Conservation (phyloP, 495 filamentous ascomycete genomes). For the Sordaria brevicollis region DNA sequence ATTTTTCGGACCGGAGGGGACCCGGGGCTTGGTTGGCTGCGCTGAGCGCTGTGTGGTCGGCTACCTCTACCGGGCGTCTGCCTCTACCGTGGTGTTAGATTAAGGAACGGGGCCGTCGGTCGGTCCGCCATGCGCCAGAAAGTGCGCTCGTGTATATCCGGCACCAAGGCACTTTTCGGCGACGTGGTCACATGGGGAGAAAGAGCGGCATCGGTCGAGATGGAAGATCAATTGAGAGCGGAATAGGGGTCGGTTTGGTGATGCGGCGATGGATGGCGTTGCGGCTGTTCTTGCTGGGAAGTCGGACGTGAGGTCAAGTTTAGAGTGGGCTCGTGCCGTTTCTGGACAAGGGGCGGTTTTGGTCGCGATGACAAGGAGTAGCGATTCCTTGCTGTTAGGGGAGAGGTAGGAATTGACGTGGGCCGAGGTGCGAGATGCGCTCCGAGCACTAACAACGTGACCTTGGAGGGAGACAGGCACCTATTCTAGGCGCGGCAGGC, state of each 20-base stretch:
- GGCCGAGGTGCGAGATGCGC: not conserved
- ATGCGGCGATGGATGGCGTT: conserved; percentile 29
- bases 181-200: conserved; percentile 29
- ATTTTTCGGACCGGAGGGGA: conserved; percentile 30
- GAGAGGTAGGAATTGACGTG: not conserved
- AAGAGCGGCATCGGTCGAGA: conserved; percentile 34
- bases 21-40: conserved; percentile 12
- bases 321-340: conserved; percentile 27
- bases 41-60: too few species aligned
- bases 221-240: conserved; percentile 18
- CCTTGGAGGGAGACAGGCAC: not conserved
- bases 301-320: conserved; percentile 35
- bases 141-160: conserved; percentile 34
- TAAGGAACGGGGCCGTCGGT: conserved; percentile 18
- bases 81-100: too few species aligned
- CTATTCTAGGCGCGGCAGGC: too few species aligned
- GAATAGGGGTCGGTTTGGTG: conserved; percentile 26
- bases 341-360: conserved; percentile 22
- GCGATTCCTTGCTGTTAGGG: not conserved
- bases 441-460: not conserved
- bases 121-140: conserved; percentile 39
- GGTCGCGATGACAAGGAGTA: not conserved
- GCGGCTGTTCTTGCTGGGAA: conserved; percentile 29
- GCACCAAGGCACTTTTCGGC: conserved; percentile 25
- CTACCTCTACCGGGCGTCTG: too few species aligned